phyloP scores from a whole-genome alignment of 2,329 filamentous ascomycete genomes.

The Chalara sp. region DNA sequence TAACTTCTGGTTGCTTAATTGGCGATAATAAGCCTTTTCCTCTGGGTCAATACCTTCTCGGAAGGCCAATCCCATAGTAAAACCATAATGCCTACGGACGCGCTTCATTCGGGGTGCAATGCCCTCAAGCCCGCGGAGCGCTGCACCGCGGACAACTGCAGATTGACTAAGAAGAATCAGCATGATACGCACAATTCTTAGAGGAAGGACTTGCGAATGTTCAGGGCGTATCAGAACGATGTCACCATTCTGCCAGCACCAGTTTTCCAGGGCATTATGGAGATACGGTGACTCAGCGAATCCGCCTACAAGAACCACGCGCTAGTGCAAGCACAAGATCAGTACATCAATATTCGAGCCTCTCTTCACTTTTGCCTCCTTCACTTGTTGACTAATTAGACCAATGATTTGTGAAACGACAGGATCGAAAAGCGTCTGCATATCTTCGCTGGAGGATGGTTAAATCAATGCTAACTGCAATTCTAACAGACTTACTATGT shows the following conservation, averaged over 20 bases:
- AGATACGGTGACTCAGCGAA: conserved; percentile 16
- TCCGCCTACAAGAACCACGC: conserved; percentile 14
- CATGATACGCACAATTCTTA: not conserved
- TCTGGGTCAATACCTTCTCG: conserved; percentile 9
- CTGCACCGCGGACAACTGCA: conserved; percentile 15
- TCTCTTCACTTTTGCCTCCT: conserved; percentile 5
- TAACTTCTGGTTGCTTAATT: not conserved
- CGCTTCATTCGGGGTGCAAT: conserved; percentile 7
- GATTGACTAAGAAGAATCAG: conserved; percentile 12
- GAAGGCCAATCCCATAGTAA: not conserved
- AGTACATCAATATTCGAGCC: conserved; percentile 13
- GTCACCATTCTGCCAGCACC: conserved; percentile 14
- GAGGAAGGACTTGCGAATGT: conserved; percentile 9
- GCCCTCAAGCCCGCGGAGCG: conserved; percentile 12
- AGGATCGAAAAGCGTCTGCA: conserved; percentile 19
- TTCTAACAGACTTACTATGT: conserved; percentile 9
- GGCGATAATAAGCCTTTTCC: not conserved
- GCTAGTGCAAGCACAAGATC: conserved; percentile 2
- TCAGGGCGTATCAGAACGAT: conserved; percentile 14
- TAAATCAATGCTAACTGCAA: not conserved
- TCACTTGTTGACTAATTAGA: conserved; percentile 15
- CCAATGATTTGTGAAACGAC: conserved; percentile 13
- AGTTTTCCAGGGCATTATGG: conserved; percentile 8
- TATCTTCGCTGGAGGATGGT: conserved; percentile 11
- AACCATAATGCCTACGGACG: conserved; percentile 10